phyloP scores from a whole-genome alignment of 1,284 basidiomycete genomes.

The Ganoderma sinense region DNA sequence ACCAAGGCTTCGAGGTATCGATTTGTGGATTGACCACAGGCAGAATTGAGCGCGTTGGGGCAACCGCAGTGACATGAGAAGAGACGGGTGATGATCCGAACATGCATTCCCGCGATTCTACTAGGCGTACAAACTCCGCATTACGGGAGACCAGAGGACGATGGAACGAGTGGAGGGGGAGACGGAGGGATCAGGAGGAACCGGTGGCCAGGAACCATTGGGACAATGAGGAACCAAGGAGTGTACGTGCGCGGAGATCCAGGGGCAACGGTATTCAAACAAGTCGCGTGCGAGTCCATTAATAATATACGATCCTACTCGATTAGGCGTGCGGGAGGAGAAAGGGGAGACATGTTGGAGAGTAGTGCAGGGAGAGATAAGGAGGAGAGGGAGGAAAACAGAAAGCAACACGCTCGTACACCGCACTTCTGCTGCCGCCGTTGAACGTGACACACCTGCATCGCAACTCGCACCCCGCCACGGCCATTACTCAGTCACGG shows the following conservation, averaged over 20 bases:
- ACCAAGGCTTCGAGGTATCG: too few relatives aligned
- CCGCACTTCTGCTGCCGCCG: background rate
- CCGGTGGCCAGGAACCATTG: background rate
- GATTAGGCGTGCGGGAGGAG: background rate
- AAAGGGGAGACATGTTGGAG: background rate
- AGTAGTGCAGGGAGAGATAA: too few relatives aligned
- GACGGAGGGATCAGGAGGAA: background rate
- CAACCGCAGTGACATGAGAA: background rate
- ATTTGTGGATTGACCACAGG: background rate
- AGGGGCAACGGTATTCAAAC: constrained; percentile 8
- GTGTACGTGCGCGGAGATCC: constrained; percentile 7
- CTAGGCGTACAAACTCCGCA: constrained; percentile 6
- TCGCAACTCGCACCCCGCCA: background rate
- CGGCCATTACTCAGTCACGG: background rate
- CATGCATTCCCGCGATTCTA: constrained; percentile 7
- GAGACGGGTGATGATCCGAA: background rate
- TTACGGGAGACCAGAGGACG: background rate
- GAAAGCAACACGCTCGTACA: background rate
- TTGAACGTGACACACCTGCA: background rate
- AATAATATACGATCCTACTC: constrained; percentile 4
- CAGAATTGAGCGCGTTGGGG: background rate
- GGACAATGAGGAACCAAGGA: constrained; percentile 9
- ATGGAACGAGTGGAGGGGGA: constrained; percentile 9
- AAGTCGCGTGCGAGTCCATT: constrained; percentile 9
- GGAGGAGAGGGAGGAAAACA: background rate